These are phyloP conservation scores for Thymus quinquecostatus DNA, from an alignment of 257 asterid species.

Conservation along the genomic window DNA sequence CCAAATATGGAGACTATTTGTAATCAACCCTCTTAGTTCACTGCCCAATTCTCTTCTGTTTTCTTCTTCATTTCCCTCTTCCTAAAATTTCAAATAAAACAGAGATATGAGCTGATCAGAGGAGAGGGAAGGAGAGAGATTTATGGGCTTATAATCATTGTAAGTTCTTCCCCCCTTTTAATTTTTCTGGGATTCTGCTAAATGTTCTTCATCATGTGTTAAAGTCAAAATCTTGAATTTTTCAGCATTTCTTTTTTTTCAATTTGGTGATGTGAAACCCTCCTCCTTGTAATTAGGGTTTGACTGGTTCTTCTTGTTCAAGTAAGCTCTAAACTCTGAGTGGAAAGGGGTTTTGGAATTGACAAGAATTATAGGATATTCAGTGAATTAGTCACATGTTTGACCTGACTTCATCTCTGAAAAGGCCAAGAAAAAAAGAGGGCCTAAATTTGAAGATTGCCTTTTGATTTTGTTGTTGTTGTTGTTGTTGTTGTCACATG, in stretches of 20 bases:
- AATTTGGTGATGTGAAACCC: background rate
- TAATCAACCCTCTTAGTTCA: slow-evolving; percentile 26
- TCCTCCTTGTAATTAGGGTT: slow-evolving; percentile 4
- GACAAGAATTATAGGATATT: slow-evolving; percentile 36
- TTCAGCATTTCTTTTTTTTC: background rate
- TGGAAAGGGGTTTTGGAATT: slow-evolving; percentile 37
- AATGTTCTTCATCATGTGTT: slow-evolving; percentile 9
- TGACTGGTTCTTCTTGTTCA: slow-evolving; percentile 54
- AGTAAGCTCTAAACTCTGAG: slow-evolving; percentile 21
- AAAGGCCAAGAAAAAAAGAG: slow-evolving; percentile 23
- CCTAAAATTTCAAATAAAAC: background rate
- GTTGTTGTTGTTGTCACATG: slow-evolving; percentile 53
- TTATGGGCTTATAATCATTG: slow-evolving; percentile 16
- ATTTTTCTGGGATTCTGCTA: slow-evolving; percentile 16
- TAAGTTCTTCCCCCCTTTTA: slow-evolving; percentile 27
- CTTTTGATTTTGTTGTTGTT: slow-evolving; percentile 16
- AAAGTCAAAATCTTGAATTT: slow-evolving; percentile 18
- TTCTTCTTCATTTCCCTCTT: slow-evolving; percentile 2
- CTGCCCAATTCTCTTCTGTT: background rate
- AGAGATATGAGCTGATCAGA: slow-evolving; percentile 20
- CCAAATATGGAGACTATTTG: slow-evolving; percentile 30
- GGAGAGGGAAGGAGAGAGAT: background rate
- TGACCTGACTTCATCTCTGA: slow-evolving; percentile 56
- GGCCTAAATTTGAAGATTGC: slow-evolving; percentile 35
- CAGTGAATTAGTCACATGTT: slow-evolving; percentile 57